Percentiles rank a stretch among this genome's conserved stretches.
phyloP scores from a whole-genome alignment of 495 filamentous ascomycete genomes.

The Penicillium angulare region DNA sequence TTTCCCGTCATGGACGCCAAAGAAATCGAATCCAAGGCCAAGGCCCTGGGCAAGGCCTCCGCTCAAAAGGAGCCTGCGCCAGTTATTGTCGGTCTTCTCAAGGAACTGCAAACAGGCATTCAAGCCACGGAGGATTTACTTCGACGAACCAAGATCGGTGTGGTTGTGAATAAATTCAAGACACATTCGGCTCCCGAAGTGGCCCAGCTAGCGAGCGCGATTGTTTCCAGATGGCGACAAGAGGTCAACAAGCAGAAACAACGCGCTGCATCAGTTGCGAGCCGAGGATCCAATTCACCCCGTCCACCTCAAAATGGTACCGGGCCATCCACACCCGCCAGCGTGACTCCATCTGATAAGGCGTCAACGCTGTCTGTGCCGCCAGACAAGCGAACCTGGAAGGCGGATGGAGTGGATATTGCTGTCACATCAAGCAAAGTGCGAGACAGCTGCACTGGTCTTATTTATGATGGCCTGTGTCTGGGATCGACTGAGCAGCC shows the following conservation, averaged over 20 bases:
- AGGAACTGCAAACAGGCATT: slow-evolving; percentile 72
- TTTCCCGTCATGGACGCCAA: slow-evolving; percentile 68
- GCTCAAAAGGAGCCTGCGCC: slow-evolving; percentile 62
- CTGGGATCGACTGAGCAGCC: slow-evolving; percentile 42
- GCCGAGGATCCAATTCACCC: slow-evolving; percentile 40
- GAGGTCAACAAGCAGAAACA: slow-evolving; percentile 72
- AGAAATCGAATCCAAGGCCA: slow-evolving; percentile 70
- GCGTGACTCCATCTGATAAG: slow-evolving; percentile 46
- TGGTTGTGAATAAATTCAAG: slow-evolving; percentile 81
- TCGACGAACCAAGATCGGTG: slow-evolving; percentile 84
- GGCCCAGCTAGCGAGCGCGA: slow-evolving; percentile 67
- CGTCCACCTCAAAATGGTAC: slow-evolving; percentile 43
- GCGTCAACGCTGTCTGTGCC: slow-evolving; percentile 65
- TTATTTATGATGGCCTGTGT: slow-evolving; percentile 76
- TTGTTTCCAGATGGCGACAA: slow-evolving; percentile 84
- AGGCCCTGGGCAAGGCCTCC: slow-evolving; percentile 75
- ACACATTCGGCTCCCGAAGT: slow-evolving; percentile 74
- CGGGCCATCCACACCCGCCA: slow-evolving; percentile 29
- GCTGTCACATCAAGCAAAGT: slow-evolving; percentile 64
- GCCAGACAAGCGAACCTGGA: slow-evolving; percentile 73
- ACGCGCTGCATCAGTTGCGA: slow-evolving; percentile 48
- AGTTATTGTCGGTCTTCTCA: slow-evolving; percentile 66
- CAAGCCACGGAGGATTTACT: slow-evolving; percentile 82
- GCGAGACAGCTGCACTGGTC: slow-evolving; percentile 79
- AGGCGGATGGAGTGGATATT: slow-evolving; percentile 72